A percentile compares a stretch with the other conserved stretches of the same genome.
These are phyloP conservation scores for Microbotryum lychnidis-dioicae DNA, from an alignment of 1,284 basidiomycete genomes.

Conservation along the genomic window DNA sequence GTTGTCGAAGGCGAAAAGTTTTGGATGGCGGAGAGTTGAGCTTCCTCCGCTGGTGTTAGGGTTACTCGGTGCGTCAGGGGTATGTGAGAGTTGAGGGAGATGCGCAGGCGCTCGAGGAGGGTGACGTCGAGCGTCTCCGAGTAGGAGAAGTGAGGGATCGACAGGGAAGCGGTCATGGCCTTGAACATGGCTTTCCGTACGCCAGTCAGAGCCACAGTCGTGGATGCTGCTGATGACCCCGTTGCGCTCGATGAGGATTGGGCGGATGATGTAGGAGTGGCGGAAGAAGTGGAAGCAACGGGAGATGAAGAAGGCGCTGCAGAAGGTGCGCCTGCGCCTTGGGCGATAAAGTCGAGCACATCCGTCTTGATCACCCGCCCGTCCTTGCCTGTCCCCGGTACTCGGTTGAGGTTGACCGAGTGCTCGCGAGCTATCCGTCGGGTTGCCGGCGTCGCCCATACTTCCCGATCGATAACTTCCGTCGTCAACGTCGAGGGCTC, in stretches of 20 bases:
- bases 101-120: conserved; percentile 59
- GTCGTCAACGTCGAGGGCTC: conserved; percentile 23
- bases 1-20: background rate
- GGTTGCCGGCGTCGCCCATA: conserved; percentile 67
- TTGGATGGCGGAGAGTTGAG: conserved; percentile 5
- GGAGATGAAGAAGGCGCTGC: conserved; percentile 1
- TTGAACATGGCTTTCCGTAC: conserved; percentile 40
- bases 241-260: background rate
- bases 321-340: background rate
- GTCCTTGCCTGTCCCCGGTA: conserved; percentile 63
- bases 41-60: conserved; percentile 6
- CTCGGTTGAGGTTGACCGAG: conserved; percentile 49
- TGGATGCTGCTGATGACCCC: background rate
- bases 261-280: background rate
- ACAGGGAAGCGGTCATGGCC: conserved; percentile 37
- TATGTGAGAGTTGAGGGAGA: conserved; percentile 60
- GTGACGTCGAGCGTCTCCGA: conserved; percentile 78
- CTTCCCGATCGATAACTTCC: conserved; percentile 36
- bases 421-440: conserved; percentile 64
- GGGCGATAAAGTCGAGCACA: conserved; percentile 40
- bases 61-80: conserved; percentile 52
- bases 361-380: conserved; percentile 70
- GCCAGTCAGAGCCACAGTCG: conserved; percentile 30
- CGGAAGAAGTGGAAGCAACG: background rate
- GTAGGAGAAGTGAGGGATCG: conserved; percentile 71